Base-by-base conservation (phyloP, 495 filamentous ascomycete genomes). In the Beverwykella pulmonaria region DNA sequence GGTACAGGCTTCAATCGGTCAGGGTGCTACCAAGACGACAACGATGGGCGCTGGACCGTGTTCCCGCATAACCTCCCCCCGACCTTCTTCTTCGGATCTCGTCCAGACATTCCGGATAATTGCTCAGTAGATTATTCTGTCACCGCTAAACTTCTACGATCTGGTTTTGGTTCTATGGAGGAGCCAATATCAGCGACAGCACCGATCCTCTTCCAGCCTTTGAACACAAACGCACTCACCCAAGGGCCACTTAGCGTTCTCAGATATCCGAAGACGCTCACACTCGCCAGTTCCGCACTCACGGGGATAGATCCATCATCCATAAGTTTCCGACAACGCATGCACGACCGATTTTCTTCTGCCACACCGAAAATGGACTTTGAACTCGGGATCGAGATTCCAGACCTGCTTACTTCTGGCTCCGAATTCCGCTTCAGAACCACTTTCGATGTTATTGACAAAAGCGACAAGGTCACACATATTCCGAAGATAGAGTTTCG, bases 351-450 rank as follows among this genome's bases (percentile, higher is more conserved):
- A 5, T 53, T 70, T 32, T 65, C 61, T 20, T 61, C 56, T 6
- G 14, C 9, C 9, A 70, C 67, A 12, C 67, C 61, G 1, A 65
- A 61, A 32, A 22, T 65, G 0, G 62, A 65, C n/a, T 70, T 70
- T 32, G 34, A 49, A 27, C 34, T 66, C 56, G 55, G 26, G 1
- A n/a, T 65, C 61, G 62, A 65, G n/a, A 23, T 70, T 1, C 67
- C 67, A 0, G 62, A 61, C 32, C 12, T 46, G 15, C 50, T 70
- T 17, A 50, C 29, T 30, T 44, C 56, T 0, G 62, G 67, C 39
- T 17, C 30, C 14, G 61, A 57, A 22, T 70, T 70, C 62, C 22
- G 20, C 1, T 65, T 70, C 46, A 19, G 62, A 5, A 36, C 54
- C 1, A 26, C 29, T 0, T 61, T 70, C 62, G 19, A 49, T 15